Base-by-base conservation (phyloP, 495 filamentous ascomycete species). In the Penicillium coffeae region DNA sequence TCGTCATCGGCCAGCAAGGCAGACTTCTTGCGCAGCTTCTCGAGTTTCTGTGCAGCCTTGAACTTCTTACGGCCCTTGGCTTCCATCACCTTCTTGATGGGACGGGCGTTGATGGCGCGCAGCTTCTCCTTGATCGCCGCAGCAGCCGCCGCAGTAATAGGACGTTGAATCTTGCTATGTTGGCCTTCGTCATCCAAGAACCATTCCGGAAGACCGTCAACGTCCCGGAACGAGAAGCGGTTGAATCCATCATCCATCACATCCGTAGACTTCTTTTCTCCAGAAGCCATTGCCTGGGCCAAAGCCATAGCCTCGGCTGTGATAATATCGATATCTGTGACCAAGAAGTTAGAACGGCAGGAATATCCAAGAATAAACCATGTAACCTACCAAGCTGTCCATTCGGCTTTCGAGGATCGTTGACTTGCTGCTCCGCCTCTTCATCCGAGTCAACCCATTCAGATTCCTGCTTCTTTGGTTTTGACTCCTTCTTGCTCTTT, bases 51-150 rank as follows among this genome's bases (percentile, higher is more conserved):
- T 0, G 88, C 90, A 16, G 90, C 86, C 79, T 93, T 94, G 66
- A 95, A 86, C 77, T 95, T 96, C 80, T 97, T 97, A 36, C 93
- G 78, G 22, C 89, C 91, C 69, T 91, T 89, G 18, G 93, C 93
- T 66, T 99, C 93, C 55, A 88, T 84, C 15, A 99, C 93, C 74
- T 99, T 99, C 83, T 99, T 99, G 81, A 97, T 97, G 0, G 93
- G 93, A 30, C 93, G 83, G 10, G 92, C 93, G 64, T 99, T 99
- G 52, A 96, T 81, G 2, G 94, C 90, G 4, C 91, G 87, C 60
- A 85, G 65, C 74, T 97, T 97, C 58, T 96, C 93, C 66, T 90
- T 89, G 73, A 97, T 95, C n/a, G 93, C 93, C 18, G 78, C 76
- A 2, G 94, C 92, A 0, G 85, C 94, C 13, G 89, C 89, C 55